Evolutionary conservation across 1,139 yeast genomes (phyloP), one percentile per base, ranked within the genome.

Genomic region (Yamadazyma membranifaciens): DNA sequence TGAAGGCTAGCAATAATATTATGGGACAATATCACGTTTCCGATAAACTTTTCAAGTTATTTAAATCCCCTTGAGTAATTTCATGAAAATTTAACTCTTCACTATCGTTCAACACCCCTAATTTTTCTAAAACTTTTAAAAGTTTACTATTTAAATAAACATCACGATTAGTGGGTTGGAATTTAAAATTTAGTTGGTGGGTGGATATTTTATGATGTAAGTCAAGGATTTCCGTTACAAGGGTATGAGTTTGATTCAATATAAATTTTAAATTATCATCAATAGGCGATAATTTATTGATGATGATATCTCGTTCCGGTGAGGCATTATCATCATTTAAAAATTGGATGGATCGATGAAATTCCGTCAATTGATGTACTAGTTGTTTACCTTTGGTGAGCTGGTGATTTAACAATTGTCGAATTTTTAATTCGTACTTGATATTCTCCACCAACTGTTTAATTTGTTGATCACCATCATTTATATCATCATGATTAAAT

Each of bases 211-310:
- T 62, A n/a, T 48, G 50, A 42, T 65, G 65, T 7, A 75, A 50
- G 13, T 52, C 55, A 12, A 60, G 57, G 1, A 71, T 63, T 45
- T 73, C 75, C 1, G 57, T 54, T 1, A 73, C 57, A 38, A 77
- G 59, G 30, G 66, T 63, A 37, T 65, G 65, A 22, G 69, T 67
- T 44, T 75, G 76, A 29, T 56, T 55, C n/a, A 72, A 51, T 31
- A 74, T 47, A 49, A 67, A 80, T 49, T 67, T 67, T 22, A 78
- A 55, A 3, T 80, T 75, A 40, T 81, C 85, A 44, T 71, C 72
- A 17, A 81, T 52, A 3, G 86, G 85, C 1, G 71, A 60, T 12
- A 79, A 55, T n/a, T 67, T 55, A 34, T 65, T 65, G 33, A 73
- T 48, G 0, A 68, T 58, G 13, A 55, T 57, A 17, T 63, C 55